Evolutionary conservation across 345 rosid species (phyloP), one percentile per base, ranked within the genome.

Genomic region (Theobroma cacao): DNA sequence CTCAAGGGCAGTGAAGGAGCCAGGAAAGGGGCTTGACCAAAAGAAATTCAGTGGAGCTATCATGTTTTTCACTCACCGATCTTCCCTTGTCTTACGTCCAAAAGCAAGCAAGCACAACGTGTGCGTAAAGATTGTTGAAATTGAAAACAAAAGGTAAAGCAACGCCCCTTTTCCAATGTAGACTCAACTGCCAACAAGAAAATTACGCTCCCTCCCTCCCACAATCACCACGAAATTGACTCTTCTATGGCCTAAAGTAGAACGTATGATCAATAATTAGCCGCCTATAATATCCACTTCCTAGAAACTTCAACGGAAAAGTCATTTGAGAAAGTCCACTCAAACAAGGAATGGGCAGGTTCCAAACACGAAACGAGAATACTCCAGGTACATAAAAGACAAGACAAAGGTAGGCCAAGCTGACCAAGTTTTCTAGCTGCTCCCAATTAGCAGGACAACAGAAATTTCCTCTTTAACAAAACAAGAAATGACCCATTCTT

Each of bases 391-490:
- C 4, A 61, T 52, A 14, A 0, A 22, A 28, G 15, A 70, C n/a
- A 48, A 73, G 41, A 18, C 7, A 33, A 62, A 1, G 4, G 26
- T 66, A 40, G 65, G 65, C 80, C 72, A 64, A 15, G 24, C 33
- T 40, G 31, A 28, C 11, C 77, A 43, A 43, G 1, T 14, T 64
- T 36, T 63, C 68, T 78, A 14, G 18, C 4, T 3, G 5, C 52
- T 59, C 67, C 74, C 7, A 38, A 1, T 0, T 15, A 26, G 75
- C 45, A 78, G 75, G 71, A 59, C 52, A 7, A 14, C 6, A 47
- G 84, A 81, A 81, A 75, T 24, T 75, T 81, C 84, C 58, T 41
- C 17, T 4, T 38, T 10, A 1, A 24, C 15, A 56, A 34, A 14
- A 48, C 9, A 0, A 38, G 3, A 7, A 40, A 45, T 18, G 45